Base-by-base conservation (phyloP, 2,329 filamentous ascomycete genomes). In the Calcarisporium arbuscula region DNA sequence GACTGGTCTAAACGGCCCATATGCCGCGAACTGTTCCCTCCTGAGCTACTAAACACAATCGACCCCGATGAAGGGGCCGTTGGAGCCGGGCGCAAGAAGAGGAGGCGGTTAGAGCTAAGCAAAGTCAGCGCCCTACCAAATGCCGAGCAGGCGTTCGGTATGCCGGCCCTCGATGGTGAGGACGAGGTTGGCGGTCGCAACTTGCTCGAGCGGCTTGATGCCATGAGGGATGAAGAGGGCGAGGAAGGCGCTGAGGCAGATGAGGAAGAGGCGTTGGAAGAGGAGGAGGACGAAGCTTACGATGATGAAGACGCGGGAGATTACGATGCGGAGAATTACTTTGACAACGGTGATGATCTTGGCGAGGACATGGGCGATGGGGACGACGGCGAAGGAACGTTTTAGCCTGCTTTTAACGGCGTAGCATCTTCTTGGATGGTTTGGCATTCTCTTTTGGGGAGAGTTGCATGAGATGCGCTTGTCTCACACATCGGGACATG, bases 241-340 rank as follows among this genome's bases (percentile, higher is more conserved):
- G 67, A 70, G 2, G 70, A 71, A 14, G 64, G 42, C 6, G 65
- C 54, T 2, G 70, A 70, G 6, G 58, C 67, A 14, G 70, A 70
- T 21, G 69, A 72, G 19, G 70, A 73, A 16, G 70, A 73, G 32
- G 67, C 58, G 8, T 48, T 55, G 25, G 58, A 60, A 21, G 65
- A 64, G 8, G 67, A 67, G 14, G 65, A 70, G 43, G 68, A 70
- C 35, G 66, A 70, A 35, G 60, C 57, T 17, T 72, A 69, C 40
- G 70, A 78, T 30, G 74, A 78, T 36, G 72, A 77, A 38, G 71
- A 74, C 31, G 74, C 70, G 2, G 74, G 74, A 7, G 74, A 78
- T 40, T 79, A 79, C 49, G 69, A 78, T 28, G 74, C 74, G 3
- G 74, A 79, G 47, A 64, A 65, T 8, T 77, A 77, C 56, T 78